A percentile compares a stretch with the other conserved stretches of the same genome.
Evolutionary conservation across 805 yeast species (phyloP).

Genomic region (Monosporozyma aerobia): DNA sequence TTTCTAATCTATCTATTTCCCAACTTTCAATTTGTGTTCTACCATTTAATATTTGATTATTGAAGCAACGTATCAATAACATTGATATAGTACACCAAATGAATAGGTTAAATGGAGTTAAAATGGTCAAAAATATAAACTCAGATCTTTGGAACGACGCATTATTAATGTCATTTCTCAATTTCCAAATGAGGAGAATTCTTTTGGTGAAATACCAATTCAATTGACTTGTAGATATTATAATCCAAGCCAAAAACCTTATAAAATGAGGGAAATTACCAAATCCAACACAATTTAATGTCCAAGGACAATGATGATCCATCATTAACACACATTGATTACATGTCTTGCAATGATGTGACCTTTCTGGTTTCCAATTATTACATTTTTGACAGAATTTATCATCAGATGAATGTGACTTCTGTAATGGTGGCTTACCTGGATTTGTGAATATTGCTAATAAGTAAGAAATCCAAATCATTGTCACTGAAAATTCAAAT

Average conservation of each 20-base stretch:
- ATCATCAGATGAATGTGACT: slow-evolving; percentile 35
- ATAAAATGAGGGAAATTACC: slow-evolving; percentile 69
- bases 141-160: slow-evolving; percentile 40
- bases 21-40: slow-evolving; percentile 86
- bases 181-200: slow-evolving; percentile 36
- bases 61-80: slow-evolving; percentile 52
- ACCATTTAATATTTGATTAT: slow-evolving; percentile 49
- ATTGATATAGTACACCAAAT: slow-evolving; percentile 52
- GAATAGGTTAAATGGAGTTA: slow-evolving; percentile 48
- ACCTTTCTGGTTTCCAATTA: slow-evolving; percentile 65
- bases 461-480: slow-evolving; percentile 68
- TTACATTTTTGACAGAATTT: slow-evolving; percentile 69
- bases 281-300: slow-evolving; percentile 81
- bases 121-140: slow-evolving; percentile 44
- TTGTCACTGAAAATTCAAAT: slow-evolving; percentile 39
- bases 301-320: slow-evolving; percentile 97
- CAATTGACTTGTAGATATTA: slow-evolving; percentile 41
- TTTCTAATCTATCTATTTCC: slow-evolving; percentile 78
- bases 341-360: slow-evolving; percentile 81
- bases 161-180: slow-evolving; percentile 32
- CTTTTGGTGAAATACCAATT: slow-evolving; percentile 35
- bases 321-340: slow-evolving; percentile 66
- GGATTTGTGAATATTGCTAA: slow-evolving; percentile 61
- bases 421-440: slow-evolving; percentile 57
- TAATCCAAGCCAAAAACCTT: slow-evolving; percentile 64